phyloP scores from a whole-genome alignment of 2,329 filamentous ascomycete species.

The Amauroascus niger region DNA sequence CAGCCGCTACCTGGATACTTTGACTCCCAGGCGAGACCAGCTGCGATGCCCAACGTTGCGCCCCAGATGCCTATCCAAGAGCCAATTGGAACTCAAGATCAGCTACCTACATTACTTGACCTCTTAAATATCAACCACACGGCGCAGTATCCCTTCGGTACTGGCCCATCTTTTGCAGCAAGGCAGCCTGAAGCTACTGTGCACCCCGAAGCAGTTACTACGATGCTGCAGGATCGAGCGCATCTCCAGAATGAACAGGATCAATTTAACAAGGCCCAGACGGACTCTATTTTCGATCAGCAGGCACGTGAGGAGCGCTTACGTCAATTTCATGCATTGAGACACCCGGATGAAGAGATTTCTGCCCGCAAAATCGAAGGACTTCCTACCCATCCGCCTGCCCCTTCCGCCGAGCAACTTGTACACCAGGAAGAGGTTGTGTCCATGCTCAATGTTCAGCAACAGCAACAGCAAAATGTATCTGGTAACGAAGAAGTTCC shows the following conservation, averaged over 20 bases:
- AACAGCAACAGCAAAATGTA: slow-evolving; percentile 20
- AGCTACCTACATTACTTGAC: slow-evolving; percentile 54
- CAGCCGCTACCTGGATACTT: slow-evolving; percentile 59
- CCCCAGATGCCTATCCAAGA: slow-evolving; percentile 39
- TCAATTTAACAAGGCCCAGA: slow-evolving; percentile 40
- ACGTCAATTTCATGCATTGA: slow-evolving; percentile 70
- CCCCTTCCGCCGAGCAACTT: slow-evolving; percentile 7
- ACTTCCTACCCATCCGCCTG: slow-evolving; percentile 30
- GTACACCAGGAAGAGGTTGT: slow-evolving; percentile 22
- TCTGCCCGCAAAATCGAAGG: slow-evolving; percentile 30
- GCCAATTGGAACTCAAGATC: slow-evolving; percentile 56
- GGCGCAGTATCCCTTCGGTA: slow-evolving; percentile 40
- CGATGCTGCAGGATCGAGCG: slow-evolving; percentile 52
- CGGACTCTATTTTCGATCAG: slow-evolving; percentile 40
- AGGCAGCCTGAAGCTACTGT: slow-evolving; percentile 33
- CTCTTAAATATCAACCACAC: slow-evolving; percentile 51
- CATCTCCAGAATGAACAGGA: slow-evolving; percentile 53
- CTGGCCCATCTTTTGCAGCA: slow-evolving; percentile 39
- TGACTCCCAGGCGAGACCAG: slow-evolving; percentile 47
- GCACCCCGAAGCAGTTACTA: slow-evolving; percentile 49
- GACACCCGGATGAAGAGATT: slow-evolving; percentile 53
- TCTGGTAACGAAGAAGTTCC: slow-evolving; percentile 37
- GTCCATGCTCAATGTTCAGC: slow-evolving; percentile 19
- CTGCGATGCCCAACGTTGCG: slow-evolving; percentile 30
- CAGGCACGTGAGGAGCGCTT: slow-evolving; percentile 57